phyloP scores from a whole-genome alignment of 2,329 filamentous ascomycete genomes.

The Arthrobotrys iridis region DNA sequence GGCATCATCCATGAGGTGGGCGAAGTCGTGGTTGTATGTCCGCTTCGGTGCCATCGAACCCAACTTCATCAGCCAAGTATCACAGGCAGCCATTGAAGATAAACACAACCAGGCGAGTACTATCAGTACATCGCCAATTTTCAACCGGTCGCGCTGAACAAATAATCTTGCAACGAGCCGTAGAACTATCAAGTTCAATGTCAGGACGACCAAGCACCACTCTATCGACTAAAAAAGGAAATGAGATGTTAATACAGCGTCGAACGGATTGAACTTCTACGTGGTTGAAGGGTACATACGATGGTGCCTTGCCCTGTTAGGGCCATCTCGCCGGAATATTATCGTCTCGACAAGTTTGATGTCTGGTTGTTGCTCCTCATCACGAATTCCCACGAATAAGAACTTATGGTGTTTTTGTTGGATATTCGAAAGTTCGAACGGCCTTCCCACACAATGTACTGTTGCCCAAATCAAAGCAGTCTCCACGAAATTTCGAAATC shows the following conservation, averaged over 20 bases:
- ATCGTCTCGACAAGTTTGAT: constrained; percentile 40
- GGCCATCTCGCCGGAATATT: constrained; percentile 53
- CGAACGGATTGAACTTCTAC: background rate
- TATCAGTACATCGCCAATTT: constrained; percentile 47
- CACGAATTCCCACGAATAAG: constrained; percentile 29
- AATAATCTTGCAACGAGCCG: constrained; percentile 39
- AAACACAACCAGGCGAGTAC: constrained; percentile 41
- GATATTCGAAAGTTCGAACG: constrained; percentile 11
- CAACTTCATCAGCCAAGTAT: constrained; percentile 50
- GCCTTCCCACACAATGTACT: constrained; percentile 3
- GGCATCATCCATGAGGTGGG: constrained; percentile 15
- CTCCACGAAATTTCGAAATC: background rate
- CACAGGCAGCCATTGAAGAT: constrained; percentile 43
- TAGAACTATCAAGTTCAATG: constrained; percentile 43
- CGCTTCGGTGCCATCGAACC: constrained; percentile 29
- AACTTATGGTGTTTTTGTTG: constrained; percentile 14
- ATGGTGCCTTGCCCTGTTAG: constrained; percentile 54
- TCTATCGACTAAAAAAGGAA: constrained; percentile 32
- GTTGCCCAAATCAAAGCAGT: background rate
- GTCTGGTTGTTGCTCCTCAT: constrained; percentile 30
- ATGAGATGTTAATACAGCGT: background rate
- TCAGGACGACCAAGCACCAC: constrained; percentile 49
- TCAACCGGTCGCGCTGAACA: constrained; percentile 50
- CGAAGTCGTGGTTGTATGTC: constrained; percentile 40
- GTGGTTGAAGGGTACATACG: constrained; percentile 26